phyloP scores from a whole-genome alignment of 371 early-diverging fungal species.

The Mortierella sp. region DNA sequence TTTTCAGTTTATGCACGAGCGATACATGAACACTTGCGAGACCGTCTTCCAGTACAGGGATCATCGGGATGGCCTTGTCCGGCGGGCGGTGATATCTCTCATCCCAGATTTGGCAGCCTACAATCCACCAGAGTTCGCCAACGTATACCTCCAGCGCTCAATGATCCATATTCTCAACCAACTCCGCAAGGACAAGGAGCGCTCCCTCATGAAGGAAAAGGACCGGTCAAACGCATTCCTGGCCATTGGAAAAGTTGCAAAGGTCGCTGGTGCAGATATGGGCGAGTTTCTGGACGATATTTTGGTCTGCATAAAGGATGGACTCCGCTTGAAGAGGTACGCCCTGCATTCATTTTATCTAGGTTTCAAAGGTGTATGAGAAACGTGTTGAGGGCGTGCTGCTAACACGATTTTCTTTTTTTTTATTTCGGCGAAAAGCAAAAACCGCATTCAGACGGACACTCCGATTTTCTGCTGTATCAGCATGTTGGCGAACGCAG shows the following conservation, averaged over 20 bases:
- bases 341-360: background rate
- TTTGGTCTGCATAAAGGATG: constrained; percentile 80
- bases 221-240: constrained; percentile 73
- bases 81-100: constrained; percentile 86
- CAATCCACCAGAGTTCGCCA: constrained; percentile 84
- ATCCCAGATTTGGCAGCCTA: constrained; percentile 90
- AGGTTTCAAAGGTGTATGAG: background rate
- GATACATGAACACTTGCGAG: constrained; percentile 85
- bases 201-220: constrained; percentile 57
- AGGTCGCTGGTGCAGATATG: constrained; percentile 87
- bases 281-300: constrained; percentile 85
- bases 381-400: background rate
- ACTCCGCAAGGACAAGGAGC: constrained; percentile 85
- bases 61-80: constrained; percentile 85
- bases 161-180: constrained; percentile 85
- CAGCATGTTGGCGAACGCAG: constrained; percentile 89
- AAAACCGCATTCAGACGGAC: constrained; percentile 74
- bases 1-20: constrained; percentile 84
- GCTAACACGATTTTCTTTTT: too few relatives aligned
- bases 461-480: constrained; percentile 88
- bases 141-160: constrained; percentile 76
- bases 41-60: constrained; percentile 85
- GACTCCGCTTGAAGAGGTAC: constrained; percentile 63
- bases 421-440: too few relatives aligned
- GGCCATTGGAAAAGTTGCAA: constrained; percentile 90